phyloP scores from a whole-genome alignment of 257 asterid species.

The Jaltomata sinuosa region DNA sequence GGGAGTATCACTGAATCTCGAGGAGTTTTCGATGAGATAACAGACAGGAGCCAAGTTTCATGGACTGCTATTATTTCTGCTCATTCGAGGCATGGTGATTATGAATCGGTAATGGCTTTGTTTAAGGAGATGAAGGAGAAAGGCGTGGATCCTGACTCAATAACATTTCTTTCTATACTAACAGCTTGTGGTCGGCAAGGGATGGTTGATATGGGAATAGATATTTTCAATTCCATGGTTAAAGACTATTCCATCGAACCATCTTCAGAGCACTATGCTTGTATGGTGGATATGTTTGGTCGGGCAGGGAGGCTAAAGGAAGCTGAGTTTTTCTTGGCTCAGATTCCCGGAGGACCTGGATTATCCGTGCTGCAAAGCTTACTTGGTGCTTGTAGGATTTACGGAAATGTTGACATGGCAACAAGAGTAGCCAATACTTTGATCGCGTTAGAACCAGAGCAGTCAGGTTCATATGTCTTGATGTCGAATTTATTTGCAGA shows the following conservation, averaged over 20 bases:
- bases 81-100: conserved; percentile 77
- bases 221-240: conserved; percentile 57
- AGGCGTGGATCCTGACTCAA: conserved; percentile 60
- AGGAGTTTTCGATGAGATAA: conserved; percentile 44
- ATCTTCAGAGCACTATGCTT: conserved; percentile 63
- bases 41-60: conserved; percentile 48
- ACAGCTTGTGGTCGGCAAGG: conserved; percentile 82
- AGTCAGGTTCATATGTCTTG: conserved; percentile 73
- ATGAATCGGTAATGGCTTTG: conserved; percentile 55
- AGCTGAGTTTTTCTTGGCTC: conserved; percentile 53
- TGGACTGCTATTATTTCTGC: conserved; percentile 95
- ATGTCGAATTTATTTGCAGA: conserved; percentile 92
- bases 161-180: conserved; percentile 76
- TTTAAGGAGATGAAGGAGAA: conserved; percentile 51
- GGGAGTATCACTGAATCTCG: conserved; percentile 77
- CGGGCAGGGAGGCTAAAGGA: conserved; percentile 70
- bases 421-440: conserved; percentile 44
- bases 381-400: conserved; percentile 66
- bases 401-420: conserved; percentile 75
- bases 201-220: conserved; percentile 53
- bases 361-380: conserved; percentile 73
- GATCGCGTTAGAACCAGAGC: conserved; percentile 56
- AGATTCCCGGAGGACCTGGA: conserved; percentile 80
- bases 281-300: conserved; percentile 90
- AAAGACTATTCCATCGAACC: conserved; percentile 42